Evolutionary conservation across 805 yeast genomes (phyloP), one percentile per base, ranked within the genome.

Genomic region (Candida dendrica): DNA sequence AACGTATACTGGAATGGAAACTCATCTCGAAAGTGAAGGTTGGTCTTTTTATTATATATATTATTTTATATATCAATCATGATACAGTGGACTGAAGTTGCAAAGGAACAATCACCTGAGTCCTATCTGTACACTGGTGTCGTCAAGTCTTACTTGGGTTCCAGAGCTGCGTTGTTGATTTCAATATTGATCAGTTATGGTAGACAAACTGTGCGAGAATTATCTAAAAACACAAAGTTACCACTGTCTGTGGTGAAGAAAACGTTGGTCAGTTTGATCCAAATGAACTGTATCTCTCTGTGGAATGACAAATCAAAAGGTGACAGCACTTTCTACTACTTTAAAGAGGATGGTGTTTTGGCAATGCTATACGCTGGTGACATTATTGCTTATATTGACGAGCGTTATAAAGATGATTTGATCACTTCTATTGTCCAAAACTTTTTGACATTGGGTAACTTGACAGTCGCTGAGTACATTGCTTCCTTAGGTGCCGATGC

Each of bases 331-430:
- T 73, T 64, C 52, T 88, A 89, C 59, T 67, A 67, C 26, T 74
- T 79, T 45, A 74, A 81, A 53, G 82, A 81, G 46, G 70, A 69
- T 30, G 95, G 95, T 6, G 61, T 80, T 16, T 68, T 78, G 47
- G 61, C 74, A 42, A 65, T 88, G 41, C 60, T 89, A 15, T 86
- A 89, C 60, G 69, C 89, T 7, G 97, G 95, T 35, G 85, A 84
- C 41, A 78, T 89, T 45, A 68, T 88, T 27, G 60, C 72, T 39
- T 69, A 68, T 45, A 69, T 83, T 37, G 70, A 74, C 42, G 57
- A 61, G n/a, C 45, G 50, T 6, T 74, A 71, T 45, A 31, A 52
- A 16, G 65, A 61, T 22, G 65, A 76, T 14, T 65, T 63, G 18
- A 63, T 62, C 30, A 79, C 84, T 2, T 78, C 77, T 40, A 73